Conservation (phyloP, 108 stramenopile genomes). For the Cyclostephanos tholiformis region DNA sequence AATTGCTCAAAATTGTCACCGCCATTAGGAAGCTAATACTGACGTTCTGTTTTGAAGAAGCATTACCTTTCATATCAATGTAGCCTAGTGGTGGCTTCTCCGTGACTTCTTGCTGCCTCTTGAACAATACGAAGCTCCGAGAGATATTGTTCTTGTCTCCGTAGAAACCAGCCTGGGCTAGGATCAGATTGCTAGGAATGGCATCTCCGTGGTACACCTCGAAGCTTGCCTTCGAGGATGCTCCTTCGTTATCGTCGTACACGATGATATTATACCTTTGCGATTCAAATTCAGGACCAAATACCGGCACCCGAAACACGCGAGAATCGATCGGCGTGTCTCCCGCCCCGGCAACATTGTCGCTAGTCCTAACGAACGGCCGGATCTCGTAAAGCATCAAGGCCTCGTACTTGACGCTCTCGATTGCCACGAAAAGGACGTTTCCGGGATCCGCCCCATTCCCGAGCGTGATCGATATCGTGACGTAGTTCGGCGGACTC, state of each 20-base stretch:
- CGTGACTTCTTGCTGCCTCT: neutral
- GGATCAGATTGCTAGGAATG: slow-evolving; percentile 25
- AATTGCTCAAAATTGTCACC: neutral
- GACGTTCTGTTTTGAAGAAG: slow-evolving; percentile 3
- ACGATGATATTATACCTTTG: slow-evolving; percentile 44
- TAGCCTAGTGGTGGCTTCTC: neutral
- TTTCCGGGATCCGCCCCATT: slow-evolving; percentile 34
- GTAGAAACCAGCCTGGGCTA: slow-evolving; percentile 39
- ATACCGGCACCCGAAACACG: slow-evolving; percentile 40
- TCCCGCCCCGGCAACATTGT: slow-evolving; percentile 4
- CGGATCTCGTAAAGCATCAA: slow-evolving; percentile 41
- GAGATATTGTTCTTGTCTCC: slow-evolving; percentile 34
- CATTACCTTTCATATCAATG: neutral
- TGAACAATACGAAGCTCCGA: slow-evolving; percentile 43
- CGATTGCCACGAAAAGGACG: slow-evolving; percentile 32
- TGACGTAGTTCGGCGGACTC: slow-evolving; percentile 21
- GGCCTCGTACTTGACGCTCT: slow-evolving; percentile 38
- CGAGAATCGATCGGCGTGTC: slow-evolving; percentile 17
- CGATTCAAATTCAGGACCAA: slow-evolving; percentile 37
- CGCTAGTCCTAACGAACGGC: slow-evolving; percentile 28
- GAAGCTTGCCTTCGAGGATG: slow-evolving; percentile 25
- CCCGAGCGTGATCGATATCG: slow-evolving; percentile 38
- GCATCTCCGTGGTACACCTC: slow-evolving; percentile 44
- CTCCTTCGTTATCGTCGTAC: slow-evolving; percentile 39
- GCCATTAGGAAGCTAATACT: neutral